These are phyloP conservation scores for Capronia epimyces DNA, from an alignment of 2,329 filamentous ascomycete genomes.

Conservation along the genomic window DNA sequence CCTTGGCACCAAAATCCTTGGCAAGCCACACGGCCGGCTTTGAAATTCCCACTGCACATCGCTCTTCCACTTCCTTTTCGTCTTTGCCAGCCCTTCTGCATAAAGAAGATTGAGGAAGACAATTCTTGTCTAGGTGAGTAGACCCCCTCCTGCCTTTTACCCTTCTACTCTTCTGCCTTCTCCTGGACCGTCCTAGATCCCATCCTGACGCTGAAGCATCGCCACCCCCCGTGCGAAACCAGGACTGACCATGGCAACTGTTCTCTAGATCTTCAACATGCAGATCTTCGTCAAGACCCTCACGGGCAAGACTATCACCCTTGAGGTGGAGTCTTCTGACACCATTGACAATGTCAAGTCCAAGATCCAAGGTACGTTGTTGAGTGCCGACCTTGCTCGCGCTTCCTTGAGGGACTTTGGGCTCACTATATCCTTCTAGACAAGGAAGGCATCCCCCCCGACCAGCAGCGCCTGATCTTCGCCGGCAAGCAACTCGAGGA, in stretches of 20 bases:
- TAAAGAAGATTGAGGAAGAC: slow-evolving; percentile 56
- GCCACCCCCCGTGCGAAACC: not conserved
- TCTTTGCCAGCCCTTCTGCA: slow-evolving; percentile 14
- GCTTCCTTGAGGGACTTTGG: not conserved
- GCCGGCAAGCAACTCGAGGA: slow-evolving; percentile 99
- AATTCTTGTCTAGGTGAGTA: slow-evolving; percentile 54
- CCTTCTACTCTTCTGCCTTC: not conserved
- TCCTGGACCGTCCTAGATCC: not conserved
- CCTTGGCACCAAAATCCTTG: not conserved
- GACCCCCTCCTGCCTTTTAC: not conserved
- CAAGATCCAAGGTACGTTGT: slow-evolving; percentile 67
- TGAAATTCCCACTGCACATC: slow-evolving; percentile 3
- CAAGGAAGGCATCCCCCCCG: slow-evolving; percentile 99
- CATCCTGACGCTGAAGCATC: not conserved
- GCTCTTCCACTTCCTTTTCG: slow-evolving; percentile 3
- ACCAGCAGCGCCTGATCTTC: slow-evolving; percentile 99
- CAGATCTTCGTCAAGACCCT: slow-evolving; percentile 61
- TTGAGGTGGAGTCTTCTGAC: slow-evolving; percentile 99
- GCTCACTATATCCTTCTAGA: slow-evolving; percentile 48
- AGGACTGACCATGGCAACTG: slow-evolving; percentile 12
- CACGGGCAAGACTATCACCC: slow-evolving; percentile 99
- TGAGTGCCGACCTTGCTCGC: not conserved
- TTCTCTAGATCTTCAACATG: slow-evolving; percentile 41
- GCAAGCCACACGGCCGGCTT: not conserved
- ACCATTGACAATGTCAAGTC: slow-evolving; percentile 99